A percentile compares a stretch with the other conserved stretches of the same genome.
These are phyloP conservation scores for Neurospora terricola DNA, from an alignment of 495 filamentous ascomycete genomes.

Conservation along the genomic window DNA sequence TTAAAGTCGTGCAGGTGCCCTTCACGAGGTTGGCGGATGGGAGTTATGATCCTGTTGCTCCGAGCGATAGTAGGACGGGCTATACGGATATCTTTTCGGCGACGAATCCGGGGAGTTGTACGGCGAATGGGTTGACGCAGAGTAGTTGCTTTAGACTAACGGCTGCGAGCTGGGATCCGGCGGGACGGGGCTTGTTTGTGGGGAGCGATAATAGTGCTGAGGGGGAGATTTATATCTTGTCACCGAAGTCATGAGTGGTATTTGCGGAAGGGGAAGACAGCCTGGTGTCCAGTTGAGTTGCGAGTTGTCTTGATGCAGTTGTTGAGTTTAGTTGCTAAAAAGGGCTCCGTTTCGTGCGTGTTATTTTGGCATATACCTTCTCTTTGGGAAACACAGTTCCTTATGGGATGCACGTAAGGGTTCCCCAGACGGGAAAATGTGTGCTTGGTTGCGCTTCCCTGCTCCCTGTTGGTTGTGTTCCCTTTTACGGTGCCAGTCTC, in stretches of 20 bases:
- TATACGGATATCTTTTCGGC: conserved; percentile 28
- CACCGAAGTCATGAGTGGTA: background rate
- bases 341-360: too few species aligned
- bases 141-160: conserved; percentile 30
- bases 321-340: too few species aligned
- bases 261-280: too few species aligned
- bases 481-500: too few species aligned
- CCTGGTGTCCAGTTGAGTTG: too few species aligned
- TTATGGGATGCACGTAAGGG: too few species aligned
- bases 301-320: too few species aligned
- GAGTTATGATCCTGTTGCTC: conserved; percentile 28
- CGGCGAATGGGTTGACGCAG: conserved; percentile 27
- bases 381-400: too few species aligned
- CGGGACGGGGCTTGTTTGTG: conserved; percentile 29
- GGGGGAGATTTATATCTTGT: conserved; percentile 33
- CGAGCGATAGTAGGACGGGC: conserved; percentile 24
- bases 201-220: conserved; percentile 32
- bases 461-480: too few species aligned
- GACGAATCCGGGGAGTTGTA: conserved; percentile 25
- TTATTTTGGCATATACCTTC: too few species aligned
- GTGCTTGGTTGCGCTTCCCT: too few species aligned
- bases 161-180: conserved; percentile 26
- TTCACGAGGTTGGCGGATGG: conserved; percentile 23
- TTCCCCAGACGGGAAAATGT: too few species aligned
- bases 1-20: conserved; percentile 31